A percentile compares a stretch with the other conserved stretches of the same genome.
These are phyloP conservation scores for Cyphellophora europaea DNA, from an alignment of 2,329 filamentous ascomycete genomes.

Conservation along the genomic window DNA sequence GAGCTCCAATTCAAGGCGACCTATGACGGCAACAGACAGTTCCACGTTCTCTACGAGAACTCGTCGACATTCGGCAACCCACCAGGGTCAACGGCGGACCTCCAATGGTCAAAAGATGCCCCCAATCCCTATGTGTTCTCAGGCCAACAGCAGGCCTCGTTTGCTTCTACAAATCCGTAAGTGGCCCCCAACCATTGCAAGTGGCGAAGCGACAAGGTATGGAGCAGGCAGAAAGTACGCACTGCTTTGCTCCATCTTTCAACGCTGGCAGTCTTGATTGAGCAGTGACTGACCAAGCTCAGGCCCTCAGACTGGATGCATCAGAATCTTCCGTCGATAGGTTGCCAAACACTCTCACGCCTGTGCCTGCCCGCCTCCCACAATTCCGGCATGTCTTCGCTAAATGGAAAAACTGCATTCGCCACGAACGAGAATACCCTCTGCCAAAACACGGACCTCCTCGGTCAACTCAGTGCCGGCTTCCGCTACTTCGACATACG, in stretches of 20 bases:
- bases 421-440: constrained; percentile 4
- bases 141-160: neutral
- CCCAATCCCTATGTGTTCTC: constrained; percentile 1
- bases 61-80: neutral
- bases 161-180: neutral
- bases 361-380: constrained; percentile 2
- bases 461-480: constrained; percentile 36
- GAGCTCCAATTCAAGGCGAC: neutral
- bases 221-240: too few species aligned
- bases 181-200: too few species aligned
- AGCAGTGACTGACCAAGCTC: too few species aligned
- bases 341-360: constrained; percentile 2
- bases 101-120: neutral
- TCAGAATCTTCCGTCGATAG: constrained; percentile 1
- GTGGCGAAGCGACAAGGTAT: too few species aligned
- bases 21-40: neutral
- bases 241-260: too few species aligned
- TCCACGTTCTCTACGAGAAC: neutral
- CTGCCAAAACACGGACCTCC: constrained; percentile 35
- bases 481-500: constrained; percentile 41
- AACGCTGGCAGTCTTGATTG: too few species aligned
- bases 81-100: neutral
- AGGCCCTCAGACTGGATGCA: constrained; percentile 1
- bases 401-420: constrained; percentile 2
- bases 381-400: constrained; percentile 1